Conservation (phyloP, 441 rosid species). For the Viola pubescens region DNA sequence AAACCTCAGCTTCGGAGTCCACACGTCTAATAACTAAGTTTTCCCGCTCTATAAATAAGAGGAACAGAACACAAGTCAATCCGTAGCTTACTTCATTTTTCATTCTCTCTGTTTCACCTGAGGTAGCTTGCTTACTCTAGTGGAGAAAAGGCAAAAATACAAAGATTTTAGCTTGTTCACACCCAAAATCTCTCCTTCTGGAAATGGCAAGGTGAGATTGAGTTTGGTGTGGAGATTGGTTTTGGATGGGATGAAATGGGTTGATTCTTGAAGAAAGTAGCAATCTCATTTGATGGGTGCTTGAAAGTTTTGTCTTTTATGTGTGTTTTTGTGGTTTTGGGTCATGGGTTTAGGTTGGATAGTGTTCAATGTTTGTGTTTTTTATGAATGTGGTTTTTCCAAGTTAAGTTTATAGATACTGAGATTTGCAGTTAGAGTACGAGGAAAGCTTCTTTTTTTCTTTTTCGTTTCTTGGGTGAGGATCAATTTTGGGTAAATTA, state of each 20-base stretch:
- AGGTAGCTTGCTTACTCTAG: conserved; percentile 39
- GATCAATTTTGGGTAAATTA: too few species aligned
- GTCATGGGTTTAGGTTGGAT: background rate
- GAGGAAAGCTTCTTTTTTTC: too few species aligned
- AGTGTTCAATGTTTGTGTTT: background rate
- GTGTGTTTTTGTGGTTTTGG: background rate
- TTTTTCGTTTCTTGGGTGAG: too few species aligned
- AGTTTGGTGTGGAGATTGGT: conserved; percentile 4
- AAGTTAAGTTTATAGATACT: too few species aligned
- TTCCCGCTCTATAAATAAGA: conserved; percentile 46
- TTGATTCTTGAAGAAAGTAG: background rate
- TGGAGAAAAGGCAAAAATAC: conserved; percentile 18
- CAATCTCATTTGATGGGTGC: background rate
- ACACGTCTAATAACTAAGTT: conserved; percentile 19
- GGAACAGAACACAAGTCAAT: too few species aligned
- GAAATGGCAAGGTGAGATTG: conserved; percentile 52
- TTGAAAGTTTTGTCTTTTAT: background rate
- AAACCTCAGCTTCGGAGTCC: conserved; percentile 26
- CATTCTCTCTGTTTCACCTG: conserved; percentile 18
- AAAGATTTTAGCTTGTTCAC: conserved; percentile 5
- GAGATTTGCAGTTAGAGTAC: too few species aligned
- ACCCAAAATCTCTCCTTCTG: conserved; percentile 2
- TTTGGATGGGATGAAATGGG: background rate
- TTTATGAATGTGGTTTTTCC: too few species aligned
- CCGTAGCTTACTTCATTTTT: conserved; percentile 14